Base-by-base conservation (phyloP, 768 basidiomycete genomes). In the Macrolepiota fuliginosa region DNA sequence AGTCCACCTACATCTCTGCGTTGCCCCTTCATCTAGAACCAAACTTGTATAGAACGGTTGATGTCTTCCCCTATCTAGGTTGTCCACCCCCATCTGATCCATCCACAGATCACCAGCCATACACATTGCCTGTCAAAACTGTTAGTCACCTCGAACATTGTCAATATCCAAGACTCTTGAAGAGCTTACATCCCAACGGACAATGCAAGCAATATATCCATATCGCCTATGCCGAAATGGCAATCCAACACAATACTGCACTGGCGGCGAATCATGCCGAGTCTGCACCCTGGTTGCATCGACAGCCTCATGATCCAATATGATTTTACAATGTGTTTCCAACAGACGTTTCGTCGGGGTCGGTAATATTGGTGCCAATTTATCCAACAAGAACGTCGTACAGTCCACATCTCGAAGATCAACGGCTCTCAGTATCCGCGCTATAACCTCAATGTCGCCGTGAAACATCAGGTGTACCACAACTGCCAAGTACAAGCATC, bases 21-120 rank as follows among this genome's bases (percentile, higher is more conserved):
- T 68, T 12, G 77, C 78, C 50, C 70, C 75, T 35, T 70, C 66
- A 12, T 49, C 46, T 47, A 50, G 42, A 19, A 73, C 66, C 45
- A 78, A 62, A 37, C 75, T 67, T 32, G 72, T 69, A 63, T 85
- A 85, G 63, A 84, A 85, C 1, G 84, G 82, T 58, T 85, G 84
- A 47, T 77, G 63, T 24, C 76, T 69, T 19, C 83, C 81, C 22
- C 72, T 65, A 27, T 68, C 45, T 15, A 84, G 71, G 10, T 65
- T 61, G 61, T 79, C 72, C 1, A 83, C 73, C 24, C 68, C 65
- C 81, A 82, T 83, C 29, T 73, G 67, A 15, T 46, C 54, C 11
- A 80, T 81, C 82, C 81, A 84, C 25, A 65, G 71, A 50, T 79
- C 77, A 9, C 72, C 65, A 12, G 77, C 76, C 60, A 66, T 71